Evolutionary conservation across 495 filamentous ascomycete species (phyloP).

Genomic region (Podospora comata): DNA sequence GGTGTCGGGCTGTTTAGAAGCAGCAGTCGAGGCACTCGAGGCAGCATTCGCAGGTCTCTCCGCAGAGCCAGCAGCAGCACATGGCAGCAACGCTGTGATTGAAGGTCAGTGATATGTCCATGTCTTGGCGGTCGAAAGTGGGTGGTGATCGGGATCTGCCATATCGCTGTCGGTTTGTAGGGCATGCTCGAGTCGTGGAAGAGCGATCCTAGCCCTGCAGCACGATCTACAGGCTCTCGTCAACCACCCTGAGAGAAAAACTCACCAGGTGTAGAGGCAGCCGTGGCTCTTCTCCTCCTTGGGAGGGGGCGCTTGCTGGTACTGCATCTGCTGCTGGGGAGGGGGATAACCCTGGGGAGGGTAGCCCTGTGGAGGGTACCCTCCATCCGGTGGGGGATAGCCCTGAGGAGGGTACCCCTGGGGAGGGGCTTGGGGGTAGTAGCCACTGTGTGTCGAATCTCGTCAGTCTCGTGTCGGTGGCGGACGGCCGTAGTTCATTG

Average conservation of each 20-base stretch:
- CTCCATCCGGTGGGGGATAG: constrained; percentile 10
- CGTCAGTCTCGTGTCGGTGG: not conserved
- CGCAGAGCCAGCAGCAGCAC: constrained; percentile 30
- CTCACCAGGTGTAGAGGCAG: constrained; percentile 27
- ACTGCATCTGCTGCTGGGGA: constrained; percentile 22
- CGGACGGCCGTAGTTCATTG: not conserved
- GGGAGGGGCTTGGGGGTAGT: constrained; percentile 12
- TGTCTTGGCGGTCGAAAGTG: not conserved
- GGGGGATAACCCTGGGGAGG: constrained; percentile 18
- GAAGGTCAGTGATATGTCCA: not conserved
- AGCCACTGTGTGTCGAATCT: not conserved
- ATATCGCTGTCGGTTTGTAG: not conserved
- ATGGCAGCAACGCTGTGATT: constrained; percentile 22
- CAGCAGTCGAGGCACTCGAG: constrained; percentile 27
- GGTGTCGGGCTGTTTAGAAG: constrained; percentile 16
- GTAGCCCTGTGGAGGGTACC: constrained; percentile 14
- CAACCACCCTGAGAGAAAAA: not conserved
- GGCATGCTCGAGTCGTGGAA: not conserved
- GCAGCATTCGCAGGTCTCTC: constrained; percentile 30
- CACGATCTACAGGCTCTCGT: not conserved
- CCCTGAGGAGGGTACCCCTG: constrained; percentile 9
- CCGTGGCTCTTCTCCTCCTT: constrained; percentile 31
- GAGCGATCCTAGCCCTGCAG: not conserved
- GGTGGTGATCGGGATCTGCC: not conserved
- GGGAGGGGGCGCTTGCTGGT: constrained; percentile 20